phyloP scores from a whole-genome alignment of 768 basidiomycete genomes.

The Mycena galopus region DNA sequence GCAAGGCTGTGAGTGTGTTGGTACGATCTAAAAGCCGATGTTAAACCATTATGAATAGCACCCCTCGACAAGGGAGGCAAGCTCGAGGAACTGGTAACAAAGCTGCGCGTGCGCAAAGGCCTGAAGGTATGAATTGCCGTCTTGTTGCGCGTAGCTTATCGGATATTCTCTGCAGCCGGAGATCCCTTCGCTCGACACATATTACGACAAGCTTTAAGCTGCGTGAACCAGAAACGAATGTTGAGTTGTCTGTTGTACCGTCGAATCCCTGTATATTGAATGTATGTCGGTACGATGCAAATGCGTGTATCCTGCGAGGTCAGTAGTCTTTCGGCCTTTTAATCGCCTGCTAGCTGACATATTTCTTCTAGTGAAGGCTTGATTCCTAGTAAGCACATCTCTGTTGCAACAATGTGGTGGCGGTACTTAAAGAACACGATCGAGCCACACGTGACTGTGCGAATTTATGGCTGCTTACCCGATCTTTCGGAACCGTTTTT shows the following conservation, averaged over 20 bases:
- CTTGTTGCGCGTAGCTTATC: conserved; percentile 22
- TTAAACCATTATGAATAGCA: conserved; percentile 52
- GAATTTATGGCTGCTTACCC: too few species aligned
- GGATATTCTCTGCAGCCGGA: conserved; percentile 69
- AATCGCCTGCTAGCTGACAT: neutral
- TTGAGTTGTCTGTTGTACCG: conserved; percentile 23
- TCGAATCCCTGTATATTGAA: conserved; percentile 18
- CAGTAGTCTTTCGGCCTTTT: neutral
- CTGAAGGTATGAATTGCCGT: conserved; percentile 73
- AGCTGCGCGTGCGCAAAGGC: conserved; percentile 93
- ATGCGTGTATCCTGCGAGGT: conserved; percentile 19
- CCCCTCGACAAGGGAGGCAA: conserved; percentile 93
- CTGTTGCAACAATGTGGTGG: too few species aligned
- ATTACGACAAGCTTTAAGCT: conserved; percentile 92
- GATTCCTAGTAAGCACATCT: neutral
- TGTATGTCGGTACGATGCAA: conserved; percentile 24
- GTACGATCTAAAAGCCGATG: conserved; percentile 5
- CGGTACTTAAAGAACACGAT: too few species aligned
- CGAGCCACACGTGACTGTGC: too few species aligned
- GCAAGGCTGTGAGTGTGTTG: conserved; percentile 73
- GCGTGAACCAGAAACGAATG: neutral
- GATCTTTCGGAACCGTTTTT: conserved; percentile 23
- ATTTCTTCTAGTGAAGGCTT: neutral
- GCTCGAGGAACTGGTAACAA: conserved; percentile 85
- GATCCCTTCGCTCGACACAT: conserved; percentile 87